Conservation (phyloP, 352 stramenopile genomes). For the Saprolegnia diclina region DNA sequence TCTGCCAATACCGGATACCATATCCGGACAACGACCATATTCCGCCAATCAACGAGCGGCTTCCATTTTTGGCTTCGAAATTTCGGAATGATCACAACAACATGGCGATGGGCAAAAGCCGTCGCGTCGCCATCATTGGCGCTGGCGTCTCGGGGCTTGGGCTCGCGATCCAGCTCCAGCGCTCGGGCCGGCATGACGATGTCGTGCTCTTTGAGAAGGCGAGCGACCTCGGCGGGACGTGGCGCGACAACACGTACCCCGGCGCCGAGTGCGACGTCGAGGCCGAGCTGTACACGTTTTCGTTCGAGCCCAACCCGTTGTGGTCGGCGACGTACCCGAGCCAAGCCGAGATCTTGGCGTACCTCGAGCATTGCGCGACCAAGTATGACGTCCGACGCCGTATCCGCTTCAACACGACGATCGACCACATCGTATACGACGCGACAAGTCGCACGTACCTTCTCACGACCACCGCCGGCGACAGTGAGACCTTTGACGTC, state of each 20-base stretch:
- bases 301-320: conserved; percentile 20
- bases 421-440: neutral
- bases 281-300: conserved; percentile 27
- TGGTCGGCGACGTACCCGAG: conserved; percentile 26
- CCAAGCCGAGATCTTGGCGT: neutral
- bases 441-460: neutral
- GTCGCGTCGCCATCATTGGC: conserved; percentile 20
- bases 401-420: neutral
- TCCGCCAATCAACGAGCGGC: too few relatives aligned
- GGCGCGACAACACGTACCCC: conserved; percentile 25
- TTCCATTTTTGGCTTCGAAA: too few relatives aligned
- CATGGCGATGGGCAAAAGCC: neutral
- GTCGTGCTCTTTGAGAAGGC: conserved; percentile 27
- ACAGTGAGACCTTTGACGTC: neutral
- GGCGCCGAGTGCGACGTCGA: conserved; percentile 27
- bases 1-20: too few relatives aligned
- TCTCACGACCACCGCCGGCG: neutral
- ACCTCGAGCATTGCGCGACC: neutral
- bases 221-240: conserved; percentile 24
- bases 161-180: conserved; percentile 26
- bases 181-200: neutral
- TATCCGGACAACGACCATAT: too few relatives aligned
- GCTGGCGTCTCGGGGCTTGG: conserved; percentile 27
- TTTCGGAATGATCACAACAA: neutral
- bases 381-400: neutral